These are phyloP conservation scores for Corymbia calophylla DNA, from an alignment of 441 rosid species.

Conservation along the genomic window DNA sequence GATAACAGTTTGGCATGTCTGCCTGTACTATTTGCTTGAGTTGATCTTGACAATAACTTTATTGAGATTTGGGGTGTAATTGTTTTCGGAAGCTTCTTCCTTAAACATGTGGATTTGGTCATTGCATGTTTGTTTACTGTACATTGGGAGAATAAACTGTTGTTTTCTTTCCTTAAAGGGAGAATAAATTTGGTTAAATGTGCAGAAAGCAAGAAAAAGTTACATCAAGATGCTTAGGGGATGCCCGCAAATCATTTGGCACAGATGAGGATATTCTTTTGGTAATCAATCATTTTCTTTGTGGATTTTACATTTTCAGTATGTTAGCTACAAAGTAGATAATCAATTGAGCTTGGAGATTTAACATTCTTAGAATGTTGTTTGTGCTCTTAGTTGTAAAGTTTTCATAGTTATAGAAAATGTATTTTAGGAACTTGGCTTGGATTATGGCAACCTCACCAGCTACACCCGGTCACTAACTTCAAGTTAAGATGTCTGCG, in stretches of 20 bases:
- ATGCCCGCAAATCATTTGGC: slow-evolving; percentile 78
- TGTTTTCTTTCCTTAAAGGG: neutral
- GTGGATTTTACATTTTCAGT: neutral
- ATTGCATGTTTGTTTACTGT: neutral
- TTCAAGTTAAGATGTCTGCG: neutral
- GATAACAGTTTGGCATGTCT: neutral
- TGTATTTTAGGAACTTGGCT: neutral
- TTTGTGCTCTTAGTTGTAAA: neutral
- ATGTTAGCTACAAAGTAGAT: neutral
- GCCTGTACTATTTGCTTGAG: neutral
- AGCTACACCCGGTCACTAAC: neutral
- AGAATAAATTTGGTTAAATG: neutral
- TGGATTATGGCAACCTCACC: neutral
- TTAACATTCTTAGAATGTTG: neutral
- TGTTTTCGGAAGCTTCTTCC: neutral
- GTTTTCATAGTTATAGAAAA: neutral
- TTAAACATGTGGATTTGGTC: neutral
- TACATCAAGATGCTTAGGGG: slow-evolving; percentile 63
- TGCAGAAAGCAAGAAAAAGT: slow-evolving; percentile 57
- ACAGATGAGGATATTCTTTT: slow-evolving; percentile 92
- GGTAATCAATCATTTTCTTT: slow-evolving; percentile 27
- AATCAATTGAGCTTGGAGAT: neutral
- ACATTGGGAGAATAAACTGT: neutral
- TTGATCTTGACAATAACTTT: neutral
- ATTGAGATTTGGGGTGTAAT: neutral